These are phyloP conservation scores for Plectosphaerella sp. DNA, from an alignment of 2,329 filamentous ascomycete species.

Conservation along the genomic window DNA sequence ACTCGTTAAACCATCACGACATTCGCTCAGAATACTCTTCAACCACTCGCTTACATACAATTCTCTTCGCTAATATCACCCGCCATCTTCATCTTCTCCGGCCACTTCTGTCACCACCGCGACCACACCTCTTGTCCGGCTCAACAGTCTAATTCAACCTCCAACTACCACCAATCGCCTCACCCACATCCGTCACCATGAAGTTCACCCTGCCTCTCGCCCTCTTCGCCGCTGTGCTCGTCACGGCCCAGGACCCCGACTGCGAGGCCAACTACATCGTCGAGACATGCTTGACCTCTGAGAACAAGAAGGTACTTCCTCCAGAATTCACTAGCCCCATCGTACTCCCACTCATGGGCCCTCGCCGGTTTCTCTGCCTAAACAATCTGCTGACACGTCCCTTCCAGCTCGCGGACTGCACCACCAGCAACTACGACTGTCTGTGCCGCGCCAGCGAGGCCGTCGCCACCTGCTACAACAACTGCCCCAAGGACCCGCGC, in stretches of 20 bases:
- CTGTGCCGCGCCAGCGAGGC: slow-evolving; percentile 38
- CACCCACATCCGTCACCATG: slow-evolving; percentile 28
- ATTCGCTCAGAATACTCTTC: not conserved
- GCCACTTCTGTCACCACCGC: too few relatives aligned
- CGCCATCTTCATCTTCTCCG: not conserved
- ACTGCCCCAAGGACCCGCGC: slow-evolving; percentile 47
- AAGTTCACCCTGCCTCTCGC: slow-evolving; percentile 38
- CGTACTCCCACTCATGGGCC: not conserved
- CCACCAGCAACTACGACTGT: slow-evolving; percentile 38
- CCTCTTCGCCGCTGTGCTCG: slow-evolving; percentile 25
- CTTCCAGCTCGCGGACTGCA: slow-evolving; percentile 30
- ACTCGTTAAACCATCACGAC: not conserved
- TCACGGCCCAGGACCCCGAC: slow-evolving; percentile 19
- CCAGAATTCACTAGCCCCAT: not conserved
- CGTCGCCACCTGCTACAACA: slow-evolving; percentile 50
- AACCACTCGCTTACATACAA: not conserved
- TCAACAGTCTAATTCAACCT: not conserved
- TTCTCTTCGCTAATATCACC: not conserved
- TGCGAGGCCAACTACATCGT: slow-evolving; percentile 45
- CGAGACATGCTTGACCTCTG: slow-evolving; percentile 34
- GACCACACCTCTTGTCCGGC: too few relatives aligned
- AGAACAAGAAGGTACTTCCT: slow-evolving; percentile 29
- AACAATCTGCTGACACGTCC: not conserved
- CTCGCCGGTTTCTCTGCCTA: not conserved
- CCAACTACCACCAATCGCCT: not conserved